Evolutionary conservation across 2,329 filamentous ascomycete genomes (phyloP).

Genomic region (Zymoseptoria ardabiliae): DNA sequence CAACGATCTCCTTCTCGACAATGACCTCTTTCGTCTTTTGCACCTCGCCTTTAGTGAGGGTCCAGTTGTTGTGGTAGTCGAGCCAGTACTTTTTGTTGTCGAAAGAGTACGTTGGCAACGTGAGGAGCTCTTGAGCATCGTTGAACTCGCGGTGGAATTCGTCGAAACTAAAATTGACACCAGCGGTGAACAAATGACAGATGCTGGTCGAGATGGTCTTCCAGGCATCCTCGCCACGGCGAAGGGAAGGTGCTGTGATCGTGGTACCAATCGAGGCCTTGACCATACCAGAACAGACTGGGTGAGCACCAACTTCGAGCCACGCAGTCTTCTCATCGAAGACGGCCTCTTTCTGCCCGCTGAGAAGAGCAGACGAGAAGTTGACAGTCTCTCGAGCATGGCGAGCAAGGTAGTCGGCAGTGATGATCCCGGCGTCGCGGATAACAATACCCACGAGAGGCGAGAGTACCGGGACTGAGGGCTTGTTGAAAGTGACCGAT

Average conservation of each 20-base stretch:
- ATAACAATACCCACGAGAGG: slow-evolving; percentile 57
- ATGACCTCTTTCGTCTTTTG: slow-evolving; percentile 33
- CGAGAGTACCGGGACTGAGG: slow-evolving; percentile 58
- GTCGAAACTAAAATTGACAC: slow-evolving; percentile 60
- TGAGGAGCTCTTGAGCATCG: slow-evolving; percentile 50
- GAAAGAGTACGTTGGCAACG: slow-evolving; percentile 61
- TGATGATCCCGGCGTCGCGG: slow-evolving; percentile 49
- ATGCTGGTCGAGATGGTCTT: slow-evolving; percentile 55
- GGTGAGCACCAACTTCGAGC: slow-evolving; percentile 69
- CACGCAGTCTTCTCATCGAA: slow-evolving; percentile 62
- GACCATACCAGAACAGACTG: slow-evolving; percentile 61
- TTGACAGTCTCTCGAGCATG: slow-evolving; percentile 63
- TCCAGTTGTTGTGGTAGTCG: slow-evolving; percentile 65
- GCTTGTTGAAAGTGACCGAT: slow-evolving; percentile 50
- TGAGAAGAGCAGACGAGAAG: slow-evolving; percentile 56
- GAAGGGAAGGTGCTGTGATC: slow-evolving; percentile 53
- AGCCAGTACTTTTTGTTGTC: slow-evolving; percentile 68
- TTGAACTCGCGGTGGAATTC: slow-evolving; percentile 61
- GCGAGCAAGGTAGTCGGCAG: slow-evolving; percentile 55
- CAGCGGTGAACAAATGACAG: slow-evolving; percentile 53
- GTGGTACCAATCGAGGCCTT: slow-evolving; percentile 55
- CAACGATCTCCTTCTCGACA: slow-evolving; percentile 29
- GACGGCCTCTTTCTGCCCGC: slow-evolving; percentile 50
- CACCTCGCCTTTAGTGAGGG: slow-evolving; percentile 59
- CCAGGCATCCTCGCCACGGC: slow-evolving; percentile 56